Evolutionary conservation across 768 basidiomycete species (phyloP), one percentile per base, ranked within the genome.

Genomic region (Russula abietina): DNA sequence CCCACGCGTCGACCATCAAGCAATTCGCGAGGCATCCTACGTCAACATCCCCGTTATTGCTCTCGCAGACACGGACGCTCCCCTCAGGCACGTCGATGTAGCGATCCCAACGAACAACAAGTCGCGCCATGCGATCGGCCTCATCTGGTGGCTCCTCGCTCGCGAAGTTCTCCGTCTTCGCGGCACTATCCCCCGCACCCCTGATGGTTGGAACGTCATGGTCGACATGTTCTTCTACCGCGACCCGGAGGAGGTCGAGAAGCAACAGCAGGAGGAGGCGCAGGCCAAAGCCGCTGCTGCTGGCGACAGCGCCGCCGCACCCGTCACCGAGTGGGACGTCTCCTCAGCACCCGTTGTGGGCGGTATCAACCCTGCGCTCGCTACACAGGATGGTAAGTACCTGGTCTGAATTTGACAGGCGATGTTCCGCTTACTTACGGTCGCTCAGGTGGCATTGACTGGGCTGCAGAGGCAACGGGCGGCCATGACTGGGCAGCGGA

Each of bases 41-140:
- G 97, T 98, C 77, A 99, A 99, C 88, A 98, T 99, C 78, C 97
- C 97, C 71, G 97, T 99, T 72, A 97, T 99, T 71, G 97, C 96
- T 64, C 88, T 99, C 72, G 94, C 92, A 80, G 97, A 99, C 79
- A 97, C 95, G 70, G 97, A 99, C 77, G 93, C 97, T 52, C 93
- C 94, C 61, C 85, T 98, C 72, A 87, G 93, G 77, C 98, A 93
- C 75, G 95, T 99, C 75, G 97, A 99, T 75, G 87, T 98, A 71
- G 95, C 91, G 60, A 97, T 99, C 79, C 97, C 97, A 67, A 93
- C 93, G 65, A 99, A 98, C 84, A 99, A 99, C 91, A 99, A 98
- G 85, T 88, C 92, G 68, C 88, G 89, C 73, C 93, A 99, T 78
- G 87, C 93, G 7, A 93, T 98, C 70, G 97, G 97, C 83, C 85